phyloP scores from a whole-genome alignment of 106 monocot genomes.

The Triglochin maritima region DNA sequence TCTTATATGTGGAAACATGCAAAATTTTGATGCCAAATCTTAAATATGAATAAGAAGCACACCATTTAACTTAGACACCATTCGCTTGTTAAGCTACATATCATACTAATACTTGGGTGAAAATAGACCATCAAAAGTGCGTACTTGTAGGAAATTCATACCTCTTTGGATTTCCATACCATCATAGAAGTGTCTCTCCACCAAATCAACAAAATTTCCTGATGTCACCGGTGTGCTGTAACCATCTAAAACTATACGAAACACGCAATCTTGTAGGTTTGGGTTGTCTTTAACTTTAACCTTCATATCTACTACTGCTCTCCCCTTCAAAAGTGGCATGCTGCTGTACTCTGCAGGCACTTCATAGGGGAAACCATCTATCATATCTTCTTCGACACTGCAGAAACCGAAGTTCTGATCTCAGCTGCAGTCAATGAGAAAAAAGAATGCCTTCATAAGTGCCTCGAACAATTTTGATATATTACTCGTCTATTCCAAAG shows the following conservation, averaged over 20 bases:
- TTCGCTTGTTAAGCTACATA: too few species aligned
- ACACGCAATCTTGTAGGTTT: conserved; percentile 66
- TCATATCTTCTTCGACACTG: conserved; percentile 99
- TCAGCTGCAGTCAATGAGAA: conserved; percentile 99
- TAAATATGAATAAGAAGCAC: too few species aligned
- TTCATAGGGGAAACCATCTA: conserved; percentile 87
- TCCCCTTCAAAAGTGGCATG: conserved; percentile 88
- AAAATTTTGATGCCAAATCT: too few species aligned
- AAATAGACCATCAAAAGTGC: too few species aligned
- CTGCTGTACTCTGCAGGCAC: conserved; percentile 82
- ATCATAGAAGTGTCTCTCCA: conserved; percentile 93
- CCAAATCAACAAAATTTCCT: conserved; percentile 88
- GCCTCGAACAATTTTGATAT: not conserved
- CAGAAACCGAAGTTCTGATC: conserved; percentile 97
- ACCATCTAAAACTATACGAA: conserved; percentile 91
- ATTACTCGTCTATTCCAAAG: not conserved
- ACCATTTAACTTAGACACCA: too few species aligned
- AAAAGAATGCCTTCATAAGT: conserved; percentile 2
- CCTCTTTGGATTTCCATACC: conserved; percentile 99
- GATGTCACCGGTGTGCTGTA: conserved; percentile 95
- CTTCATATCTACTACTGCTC: conserved; percentile 95
- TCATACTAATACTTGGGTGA: too few species aligned
- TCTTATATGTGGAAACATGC: too few species aligned
- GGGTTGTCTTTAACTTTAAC: conserved; percentile 97
- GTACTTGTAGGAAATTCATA: conserved; percentile 28